Evolutionary conservation across 2,329 filamentous ascomycete genomes (phyloP), one percentile per base, ranked within the genome.

Genomic region (Pseudocercospora musae): DNA sequence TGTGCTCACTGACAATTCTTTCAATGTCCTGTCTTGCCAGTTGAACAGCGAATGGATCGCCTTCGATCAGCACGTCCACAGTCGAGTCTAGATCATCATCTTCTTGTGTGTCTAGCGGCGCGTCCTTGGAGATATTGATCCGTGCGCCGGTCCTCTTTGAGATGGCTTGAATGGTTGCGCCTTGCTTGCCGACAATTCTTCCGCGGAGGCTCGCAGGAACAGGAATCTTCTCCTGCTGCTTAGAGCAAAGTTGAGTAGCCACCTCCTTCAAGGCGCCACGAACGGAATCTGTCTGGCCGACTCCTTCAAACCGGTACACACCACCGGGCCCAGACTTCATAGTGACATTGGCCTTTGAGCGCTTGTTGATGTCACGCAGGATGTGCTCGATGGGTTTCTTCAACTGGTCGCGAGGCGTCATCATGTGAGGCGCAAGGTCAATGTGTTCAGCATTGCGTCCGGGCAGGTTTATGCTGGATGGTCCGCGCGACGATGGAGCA

Each of bases 131-230:
- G 63, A 99, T 86, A 74, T 96, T 91, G 72, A 99, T 93, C 68
- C 88, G 88, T 58, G 95, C 94, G 65, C 94, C 93, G 2, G 92
- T 95, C 77, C 90, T 89, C 76, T 94, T 91, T 78, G 94, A 91
- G 58, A 99, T 87, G 52, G 89, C 85, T 79, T 96, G 94, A 75
- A 99, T 96, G 65, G 89, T 94, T 25, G 91, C 86, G 62, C 96
- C 96, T 74, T 90, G 88, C 74, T 91, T 92, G 70, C 95, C 96
- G 75, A 99, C 98, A 77, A 99, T 93, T 77, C 94, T 89, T 58
- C 93, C 87, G 65, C 92, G 88, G 21, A 92, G 87, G 42, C 92
- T 94, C 54, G 89, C 85, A 57, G 94, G 95, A 67, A 99, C 89
- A 2, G 90, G 83, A 54, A 98, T 86, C 67, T 87, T 89, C 73